A percentile compares a stretch with the other conserved stretches of the same genome.
Conservation (phyloP, 2,329 filamentous ascomycete species). For the Paramyrothecium sp. region DNA sequence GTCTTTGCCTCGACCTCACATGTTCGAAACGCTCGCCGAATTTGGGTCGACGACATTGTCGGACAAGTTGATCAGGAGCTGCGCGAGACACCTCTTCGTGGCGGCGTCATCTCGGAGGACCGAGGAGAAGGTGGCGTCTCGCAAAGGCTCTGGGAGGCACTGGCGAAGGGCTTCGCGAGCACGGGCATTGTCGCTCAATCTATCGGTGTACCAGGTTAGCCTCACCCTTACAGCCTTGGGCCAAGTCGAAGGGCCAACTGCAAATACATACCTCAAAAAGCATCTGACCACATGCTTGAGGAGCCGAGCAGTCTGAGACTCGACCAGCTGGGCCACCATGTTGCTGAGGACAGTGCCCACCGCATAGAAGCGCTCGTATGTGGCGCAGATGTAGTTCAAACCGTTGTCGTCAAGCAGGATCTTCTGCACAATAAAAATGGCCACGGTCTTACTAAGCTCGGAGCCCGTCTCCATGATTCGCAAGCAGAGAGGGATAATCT, state of each 20-base stretch:
- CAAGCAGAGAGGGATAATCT: conserved; percentile 96
- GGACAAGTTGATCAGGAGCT: conserved; percentile 92
- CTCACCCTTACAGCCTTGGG: conserved; percentile 6
- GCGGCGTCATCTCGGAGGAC: conserved; percentile 96
- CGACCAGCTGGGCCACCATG: conserved; percentile 96
- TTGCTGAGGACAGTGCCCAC: conserved; percentile 97
- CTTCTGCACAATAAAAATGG: conserved; percentile 99
- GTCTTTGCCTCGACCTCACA: conserved; percentile 21
- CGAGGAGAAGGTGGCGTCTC: conserved; percentile 94
- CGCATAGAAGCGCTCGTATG: conserved; percentile 97
- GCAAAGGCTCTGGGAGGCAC: conserved; percentile 96
- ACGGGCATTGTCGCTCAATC: conserved; percentile 91
- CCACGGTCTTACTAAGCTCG: conserved; percentile 97
- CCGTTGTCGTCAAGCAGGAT: conserved; percentile 96
- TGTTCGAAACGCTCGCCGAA: conserved; percentile 30
- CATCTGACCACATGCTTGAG: conserved; percentile 97
- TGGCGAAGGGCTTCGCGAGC: conserved; percentile 93
- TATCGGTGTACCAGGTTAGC: conserved; percentile 31
- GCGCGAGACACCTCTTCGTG: conserved; percentile 95
- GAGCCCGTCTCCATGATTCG: conserved; percentile 99
- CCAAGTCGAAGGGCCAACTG: neutral
- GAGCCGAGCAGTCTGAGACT: conserved; percentile 92
- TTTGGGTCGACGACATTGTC: conserved; percentile 69
- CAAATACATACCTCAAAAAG: conserved; percentile 74
- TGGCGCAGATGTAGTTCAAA: conserved; percentile 96